Base-by-base conservation (phyloP, 2,329 filamentous ascomycete species). In the Amauroascus niger region DNA sequence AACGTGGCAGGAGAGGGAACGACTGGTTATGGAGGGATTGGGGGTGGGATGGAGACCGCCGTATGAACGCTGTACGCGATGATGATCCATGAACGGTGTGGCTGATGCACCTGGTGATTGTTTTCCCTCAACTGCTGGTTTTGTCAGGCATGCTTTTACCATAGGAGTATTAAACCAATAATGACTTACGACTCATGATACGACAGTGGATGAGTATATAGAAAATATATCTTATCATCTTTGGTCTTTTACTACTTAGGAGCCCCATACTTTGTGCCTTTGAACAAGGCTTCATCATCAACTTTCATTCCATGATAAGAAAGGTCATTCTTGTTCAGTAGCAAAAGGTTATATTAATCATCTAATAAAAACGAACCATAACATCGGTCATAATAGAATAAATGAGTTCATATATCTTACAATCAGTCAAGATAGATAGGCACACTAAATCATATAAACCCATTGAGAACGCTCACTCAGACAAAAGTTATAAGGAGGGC, bases 1-100 rank as follows among this genome's bases (percentile, higher is more conserved):
- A 48, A 81, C 82, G 8, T 78, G 78, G 60, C 75, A 83, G 64
- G 83, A 85, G 59, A 87, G 89, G 5, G 90, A 96, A 72, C 82
- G 76, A 69, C 79, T 82, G 57, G 84, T 95, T 0, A 94, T 97
- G 75, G 79, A 83, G 57, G 85, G 84, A 0, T 65, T 96, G 58
- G 85, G 80, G 0, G 69, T 96, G 56, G 75, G 77, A 45, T 89
- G 81, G 77, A 76, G 81, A 53, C 73, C 75, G 22, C 82, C 87
- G 0, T 75, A 76, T 55, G 82, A 88, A 66, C 77, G 86, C 58
- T 88, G 83, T 62, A 86, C 84, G 1, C 77, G 79, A 7, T 85
- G 65, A 74, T 48, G 22, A 22, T 16, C 13, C 8, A 24, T 43
- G 39, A 20, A 20, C 7, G 18, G 7, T 7, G 39, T 6, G n/a